Evolutionary conservation across 768 basidiomycete genomes (phyloP), one percentile per base, ranked within the genome.

Genomic region (Gautieria morchelliformis): DNA sequence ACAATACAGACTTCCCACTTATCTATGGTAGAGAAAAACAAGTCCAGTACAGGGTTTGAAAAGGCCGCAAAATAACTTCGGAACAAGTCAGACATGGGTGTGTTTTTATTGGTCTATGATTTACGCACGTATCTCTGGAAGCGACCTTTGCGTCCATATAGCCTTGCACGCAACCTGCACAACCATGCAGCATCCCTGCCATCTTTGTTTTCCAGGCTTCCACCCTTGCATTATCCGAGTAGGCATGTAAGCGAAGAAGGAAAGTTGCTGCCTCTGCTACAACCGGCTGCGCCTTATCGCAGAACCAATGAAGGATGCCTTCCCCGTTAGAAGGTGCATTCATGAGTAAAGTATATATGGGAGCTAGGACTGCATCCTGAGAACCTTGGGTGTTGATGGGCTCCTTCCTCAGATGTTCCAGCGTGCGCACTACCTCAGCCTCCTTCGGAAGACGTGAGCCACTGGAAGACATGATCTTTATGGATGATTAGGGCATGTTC

Each of bases 211-310:
- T 81, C 89, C 90, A 94, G 40, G 71, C 67, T 1, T 77, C 74
- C 3, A 89, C 84, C 32, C 73, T 72, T 0, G 72, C 68, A 51
- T 80, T 78, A 53, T 70, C 63, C n/a, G 78, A 71, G 63, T 91
- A 96, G 10, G 92, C 92, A 66, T 87, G 85, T 40, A 96, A 69
- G 52, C 92, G 81, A 39, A 95, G 73, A 50, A 90, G 77, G 70
- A 93, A 96, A 0, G 82, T 83, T 0, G 93, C 90, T 1, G 85
- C 81, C 58, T 81, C 84, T 9, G 77, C 68, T 0, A 79, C 83
- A 35, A 80, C 71, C 9, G 75, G 66, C 33, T 78, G 71, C 4
- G 84, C 85, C 39, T 77, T 75, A 30, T 71, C 67, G 68, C 93
- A 96, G 67, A 87, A 94, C 90, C 91, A 94, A 64, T 96, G 93